A percentile compares a stretch with the other conserved stretches of the same genome.
phyloP scores from a whole-genome alignment of 2,329 filamentous ascomycete species.

The Colletotrichum agaves region DNA sequence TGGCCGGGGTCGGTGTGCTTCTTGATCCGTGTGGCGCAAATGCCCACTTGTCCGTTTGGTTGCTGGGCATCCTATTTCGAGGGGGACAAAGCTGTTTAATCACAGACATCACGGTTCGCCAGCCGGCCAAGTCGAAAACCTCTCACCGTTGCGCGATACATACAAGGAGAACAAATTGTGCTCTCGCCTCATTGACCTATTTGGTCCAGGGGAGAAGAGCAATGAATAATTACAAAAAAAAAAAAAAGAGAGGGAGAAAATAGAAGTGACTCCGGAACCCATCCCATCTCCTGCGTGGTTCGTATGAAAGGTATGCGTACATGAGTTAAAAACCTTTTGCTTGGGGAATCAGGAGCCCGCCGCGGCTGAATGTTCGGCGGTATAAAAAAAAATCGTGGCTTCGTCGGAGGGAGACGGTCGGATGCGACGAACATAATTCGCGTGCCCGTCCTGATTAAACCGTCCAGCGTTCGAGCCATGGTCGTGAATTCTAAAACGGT shows the following conservation, averaged over 20 bases:
- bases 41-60: neutral
- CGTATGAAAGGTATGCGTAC: slow-evolving; percentile 31
- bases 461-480: slow-evolving; percentile 14
- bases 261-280: slow-evolving; percentile 8
- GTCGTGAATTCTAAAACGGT: slow-evolving; percentile 34
- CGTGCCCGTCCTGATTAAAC: slow-evolving; percentile 18
- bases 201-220: neutral
- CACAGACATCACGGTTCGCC: neutral
- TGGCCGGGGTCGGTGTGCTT: neutral
- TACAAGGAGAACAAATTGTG: slow-evolving; percentile 11
- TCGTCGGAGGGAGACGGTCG: slow-evolving; percentile 16
- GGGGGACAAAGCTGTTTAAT: neutral
- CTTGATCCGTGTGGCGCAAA: neutral
- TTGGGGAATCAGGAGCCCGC: slow-evolving; percentile 32
- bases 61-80: neutral
- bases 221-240: slow-evolving; percentile 29
- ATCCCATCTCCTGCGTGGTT: slow-evolving; percentile 18
- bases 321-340: slow-evolving; percentile 11
- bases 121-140: neutral
- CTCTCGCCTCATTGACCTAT: neutral
- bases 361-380: slow-evolving; percentile 19
- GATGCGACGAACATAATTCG: neutral
- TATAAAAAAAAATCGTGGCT: slow-evolving; percentile 17
- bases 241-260: neutral
- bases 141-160: slow-evolving; percentile 25